phyloP scores from a whole-genome alignment of 768 basidiomycete genomes.

The Rubroboletus pulcherrimus region DNA sequence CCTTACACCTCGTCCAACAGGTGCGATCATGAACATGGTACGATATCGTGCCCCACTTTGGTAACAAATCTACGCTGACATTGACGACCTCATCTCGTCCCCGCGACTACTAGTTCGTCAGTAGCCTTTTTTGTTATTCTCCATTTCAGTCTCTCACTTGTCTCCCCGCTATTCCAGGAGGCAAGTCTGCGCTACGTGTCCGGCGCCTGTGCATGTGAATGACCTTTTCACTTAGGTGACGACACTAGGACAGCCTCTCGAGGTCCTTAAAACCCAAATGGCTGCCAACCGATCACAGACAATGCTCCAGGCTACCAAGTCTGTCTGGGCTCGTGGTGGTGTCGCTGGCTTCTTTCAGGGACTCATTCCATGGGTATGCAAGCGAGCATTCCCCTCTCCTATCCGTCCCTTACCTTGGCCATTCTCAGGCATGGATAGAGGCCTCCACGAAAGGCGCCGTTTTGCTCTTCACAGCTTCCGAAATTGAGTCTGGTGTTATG shows the following conservation, averaged over 20 bases:
- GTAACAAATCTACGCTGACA: conserved; percentile 2
- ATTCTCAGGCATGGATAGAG: conserved; percentile 91
- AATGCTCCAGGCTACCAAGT: conserved; percentile 80
- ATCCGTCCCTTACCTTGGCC: not conserved
- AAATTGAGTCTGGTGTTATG: conserved; percentile 74
- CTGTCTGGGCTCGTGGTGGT: conserved; percentile 92
- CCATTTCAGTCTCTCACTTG: conserved; percentile 9
- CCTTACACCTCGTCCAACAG: conserved; percentile 37
- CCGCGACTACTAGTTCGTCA: conserved; percentile 43
- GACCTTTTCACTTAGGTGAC: conserved; percentile 64
- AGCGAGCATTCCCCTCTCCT: not conserved
- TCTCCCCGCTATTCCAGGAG: conserved; percentile 48
- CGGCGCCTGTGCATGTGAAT: not conserved
- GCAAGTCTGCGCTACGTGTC: conserved; percentile 42
- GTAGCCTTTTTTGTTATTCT: conserved; percentile 7
- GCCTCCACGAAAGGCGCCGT: conserved; percentile 98
- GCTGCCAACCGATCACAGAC: conserved; percentile 92
- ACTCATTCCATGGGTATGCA: conserved; percentile 92
- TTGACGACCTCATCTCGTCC: conserved; percentile 2
- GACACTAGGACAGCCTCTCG: conserved; percentile 95
- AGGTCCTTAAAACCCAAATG: conserved; percentile 99
- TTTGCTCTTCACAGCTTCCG: conserved; percentile 92
- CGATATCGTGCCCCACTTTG: conserved; percentile 34
- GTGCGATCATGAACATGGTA: conserved; percentile 99
- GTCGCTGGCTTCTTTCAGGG: conserved; percentile 92